Evolutionary conservation across 2,329 filamentous ascomycete genomes (phyloP).

Genomic region (Fusarium equiseti): DNA sequence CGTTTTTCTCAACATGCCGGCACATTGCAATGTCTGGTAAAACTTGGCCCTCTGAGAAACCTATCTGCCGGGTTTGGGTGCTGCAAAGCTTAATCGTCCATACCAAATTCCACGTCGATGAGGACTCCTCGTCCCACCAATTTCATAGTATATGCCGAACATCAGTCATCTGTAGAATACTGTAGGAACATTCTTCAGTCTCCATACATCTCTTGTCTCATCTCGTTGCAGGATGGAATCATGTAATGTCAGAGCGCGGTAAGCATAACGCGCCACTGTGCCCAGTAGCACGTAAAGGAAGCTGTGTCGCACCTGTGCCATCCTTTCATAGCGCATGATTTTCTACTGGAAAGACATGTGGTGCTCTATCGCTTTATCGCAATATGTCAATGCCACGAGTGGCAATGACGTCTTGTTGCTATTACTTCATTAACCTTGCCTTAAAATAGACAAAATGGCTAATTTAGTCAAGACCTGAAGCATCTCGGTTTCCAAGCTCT

Average conservation of each 20-base stretch:
- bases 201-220: constrained; percentile 31
- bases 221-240: constrained; percentile 17
- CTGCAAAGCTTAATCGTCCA: constrained; percentile 8
- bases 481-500: not conserved
- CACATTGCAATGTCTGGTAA: not conserved
- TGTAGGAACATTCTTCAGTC: constrained; percentile 8
- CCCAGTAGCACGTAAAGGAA: constrained; percentile 22
- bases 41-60: not conserved
- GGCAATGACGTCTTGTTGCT: constrained; percentile 3
- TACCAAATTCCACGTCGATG: constrained; percentile 28
- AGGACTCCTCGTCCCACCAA: constrained; percentile 1
- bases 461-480: not conserved
- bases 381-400: constrained; percentile 9
- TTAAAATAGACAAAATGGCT: constrained; percentile 6
- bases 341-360: not conserved
- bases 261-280: constrained; percentile 12
- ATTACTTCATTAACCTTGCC: not conserved
- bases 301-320: constrained; percentile 20
- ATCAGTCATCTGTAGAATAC: constrained; percentile 12
- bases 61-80: not conserved
- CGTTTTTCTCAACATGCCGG: constrained; percentile 30
- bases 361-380: not conserved
- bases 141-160: constrained; percentile 1
- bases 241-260: constrained; percentile 15
- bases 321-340: constrained; percentile 5